Evolutionary conservation across 2,329 filamentous ascomycete genomes (phyloP), one percentile per base, ranked within the genome.

Genomic region (Penicillium sp.): DNA sequence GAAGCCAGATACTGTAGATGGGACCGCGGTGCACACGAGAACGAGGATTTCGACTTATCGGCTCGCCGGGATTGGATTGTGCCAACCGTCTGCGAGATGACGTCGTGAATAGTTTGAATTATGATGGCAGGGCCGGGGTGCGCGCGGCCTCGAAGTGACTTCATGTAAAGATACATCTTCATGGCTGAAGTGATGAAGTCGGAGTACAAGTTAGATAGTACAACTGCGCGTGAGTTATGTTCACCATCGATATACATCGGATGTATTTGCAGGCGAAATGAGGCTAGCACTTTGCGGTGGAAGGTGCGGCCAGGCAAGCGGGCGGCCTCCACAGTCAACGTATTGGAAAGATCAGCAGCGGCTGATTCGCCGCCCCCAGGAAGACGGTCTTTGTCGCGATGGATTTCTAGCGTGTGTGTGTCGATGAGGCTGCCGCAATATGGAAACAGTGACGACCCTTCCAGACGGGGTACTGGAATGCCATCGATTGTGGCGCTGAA

Each of bases 371-470:
- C 49, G 72, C 77, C 54, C 70, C 70, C 64, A 1, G 69, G 51
- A 3, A 61, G 49, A 41, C 78, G 75, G 28, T 81, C 77, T 38
- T 79, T 75, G 61, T 89, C 84, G 63, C 87, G 90, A 61, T 75
- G 78, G 40, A 97, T 80, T 53, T 89, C 83, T 25, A 99, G 74
- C 0, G 86, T 90, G 43, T 72, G 72, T 14, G 83, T 88, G 64
- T 95, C 76, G 59, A 99, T 89, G 13, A 82, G 69, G 35, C 82
- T 81, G 33, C 93, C 93, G 64, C 93, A 97, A 69, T 95, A 99
- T 0, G 92, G 89, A 65, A 99, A 97, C 19, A 65, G 55, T 6
- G 54, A 61, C 1, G 65, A 66, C 52, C 72, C 74, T 56, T 67
- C 60, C 33, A 81, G 62, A 33, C 77, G 75, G 3, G 76, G 73